phyloP scores from a whole-genome alignment of 306 rosid genomes.

The Casuarina cunninghamiana region DNA sequence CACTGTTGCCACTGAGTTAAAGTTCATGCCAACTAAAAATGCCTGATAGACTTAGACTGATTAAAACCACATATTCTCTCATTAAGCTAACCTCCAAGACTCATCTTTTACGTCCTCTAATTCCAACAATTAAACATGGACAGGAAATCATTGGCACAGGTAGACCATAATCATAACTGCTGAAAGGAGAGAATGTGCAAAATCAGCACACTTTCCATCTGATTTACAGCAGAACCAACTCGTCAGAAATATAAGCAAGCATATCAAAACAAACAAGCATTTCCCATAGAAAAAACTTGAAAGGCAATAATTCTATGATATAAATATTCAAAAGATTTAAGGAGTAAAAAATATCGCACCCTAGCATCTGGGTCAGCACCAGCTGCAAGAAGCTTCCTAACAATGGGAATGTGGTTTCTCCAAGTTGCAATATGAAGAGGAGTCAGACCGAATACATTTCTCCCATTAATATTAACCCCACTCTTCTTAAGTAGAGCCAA shows the following conservation, averaged over 20 bases:
- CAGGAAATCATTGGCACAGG: not conserved
- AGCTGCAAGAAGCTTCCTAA: constrained; percentile 81
- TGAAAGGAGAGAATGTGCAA: not conserved
- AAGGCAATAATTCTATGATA: not conserved
- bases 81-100: not conserved
- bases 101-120: not conserved
- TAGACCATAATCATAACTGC: not conserved
- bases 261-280: not conserved
- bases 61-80: not conserved
- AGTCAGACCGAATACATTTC: constrained; percentile 76
- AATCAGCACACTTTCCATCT: not conserved
- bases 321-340: constrained; percentile 12
- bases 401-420: constrained; percentile 92
- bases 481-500: constrained; percentile 68
- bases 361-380: constrained; percentile 95
- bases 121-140: not conserved
- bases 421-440: constrained; percentile 94
- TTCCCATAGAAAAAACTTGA: not conserved
- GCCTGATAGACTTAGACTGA: not conserved
- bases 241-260: not conserved
- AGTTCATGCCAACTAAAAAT: not conserved
- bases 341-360: constrained; percentile 48
- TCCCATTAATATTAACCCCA: constrained; percentile 72
- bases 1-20: not conserved
- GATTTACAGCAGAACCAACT: not conserved